A percentile compares a stretch with the other conserved stretches of the same genome.
Conservation (phyloP, 2,329 filamentous ascomycete species). For the Cladosporium sp. region DNA sequence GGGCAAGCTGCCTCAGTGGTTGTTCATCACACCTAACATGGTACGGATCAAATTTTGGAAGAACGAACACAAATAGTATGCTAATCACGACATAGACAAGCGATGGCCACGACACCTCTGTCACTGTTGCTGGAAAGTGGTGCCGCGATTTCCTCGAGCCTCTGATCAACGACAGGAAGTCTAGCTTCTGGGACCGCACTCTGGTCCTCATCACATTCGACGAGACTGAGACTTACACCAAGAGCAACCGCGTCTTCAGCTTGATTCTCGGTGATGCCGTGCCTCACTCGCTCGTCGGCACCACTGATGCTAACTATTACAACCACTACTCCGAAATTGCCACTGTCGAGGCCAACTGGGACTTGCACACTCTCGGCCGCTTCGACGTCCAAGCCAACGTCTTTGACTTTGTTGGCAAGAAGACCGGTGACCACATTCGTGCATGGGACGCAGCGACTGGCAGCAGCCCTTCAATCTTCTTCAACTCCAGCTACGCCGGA, state of each 20-base stretch:
- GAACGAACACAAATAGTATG: neutral
- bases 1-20: conserved; percentile 68
- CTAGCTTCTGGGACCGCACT: conserved; percentile 69
- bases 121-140: conserved; percentile 70
- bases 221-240: conserved; percentile 69
- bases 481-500: conserved; percentile 37
- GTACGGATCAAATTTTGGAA: neutral
- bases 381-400: conserved; percentile 52
- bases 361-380: conserved; percentile 46
- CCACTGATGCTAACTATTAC: conserved; percentile 63
- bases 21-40: conserved; percentile 73
- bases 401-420: conserved; percentile 40
- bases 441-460: conserved; percentile 30
- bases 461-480: conserved; percentile 29
- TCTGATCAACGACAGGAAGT: conserved; percentile 63
- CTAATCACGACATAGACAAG: conserved; percentile 35
- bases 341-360: conserved; percentile 50
- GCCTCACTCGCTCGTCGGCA: conserved; percentile 63
- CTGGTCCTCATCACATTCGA: conserved; percentile 77
- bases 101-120: conserved; percentile 72
- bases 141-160: conserved; percentile 67
- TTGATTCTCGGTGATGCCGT: conserved; percentile 76
- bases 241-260: conserved; percentile 67
- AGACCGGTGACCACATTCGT: conserved; percentile 37
- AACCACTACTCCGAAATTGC: conserved; percentile 50